Evolutionary conservation across 371 early-diverging fungal genomes (phyloP).

Genomic region (Mucor racemosus): DNA sequence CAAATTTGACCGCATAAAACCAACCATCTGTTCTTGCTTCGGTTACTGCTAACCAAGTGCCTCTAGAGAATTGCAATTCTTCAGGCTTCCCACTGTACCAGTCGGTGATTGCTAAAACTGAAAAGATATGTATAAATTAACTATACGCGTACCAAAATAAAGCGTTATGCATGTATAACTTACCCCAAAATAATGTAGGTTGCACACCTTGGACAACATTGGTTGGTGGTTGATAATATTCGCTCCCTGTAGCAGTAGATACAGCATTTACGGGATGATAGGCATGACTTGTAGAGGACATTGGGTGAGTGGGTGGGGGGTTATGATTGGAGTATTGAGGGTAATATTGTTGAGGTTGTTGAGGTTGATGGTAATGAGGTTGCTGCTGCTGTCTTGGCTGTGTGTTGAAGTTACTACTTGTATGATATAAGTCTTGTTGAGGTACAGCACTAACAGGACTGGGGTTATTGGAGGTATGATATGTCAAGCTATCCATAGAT

Average conservation of each 20-base stretch:
- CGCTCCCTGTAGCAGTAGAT: neutral
- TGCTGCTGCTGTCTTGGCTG: constrained; percentile 4
- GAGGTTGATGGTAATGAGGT: constrained; percentile 1
- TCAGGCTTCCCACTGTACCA: constrained; percentile 80
- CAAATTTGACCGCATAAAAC: constrained; percentile 76
- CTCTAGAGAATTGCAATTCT: constrained; percentile 77
- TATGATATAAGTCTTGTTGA: constrained; percentile 14
- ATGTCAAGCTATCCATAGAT: neutral
- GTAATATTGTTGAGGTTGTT: constrained; percentile 14
- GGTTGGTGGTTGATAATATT: constrained; percentile 3
- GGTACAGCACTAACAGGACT: neutral
- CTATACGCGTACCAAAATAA: neutral
- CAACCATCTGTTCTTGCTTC: constrained; percentile 68
- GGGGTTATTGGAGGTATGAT: neutral
- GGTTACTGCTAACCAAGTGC: constrained; percentile 72
- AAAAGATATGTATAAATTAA: neutral
- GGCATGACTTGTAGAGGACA: neutral
- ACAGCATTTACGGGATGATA: neutral
- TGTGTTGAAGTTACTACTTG: neutral
- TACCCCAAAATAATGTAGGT: constrained; percentile 26
- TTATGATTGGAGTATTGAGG: constrained; percentile 2
- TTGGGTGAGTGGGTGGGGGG: neutral
- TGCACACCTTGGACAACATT: constrained; percentile 6
- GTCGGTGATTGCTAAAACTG: constrained; percentile 85
- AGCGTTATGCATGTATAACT: neutral